These are phyloP conservation scores for Ampelocalamus luodianensis DNA, from an alignment of 176 grass and related monocot genomes.

Conservation along the genomic window DNA sequence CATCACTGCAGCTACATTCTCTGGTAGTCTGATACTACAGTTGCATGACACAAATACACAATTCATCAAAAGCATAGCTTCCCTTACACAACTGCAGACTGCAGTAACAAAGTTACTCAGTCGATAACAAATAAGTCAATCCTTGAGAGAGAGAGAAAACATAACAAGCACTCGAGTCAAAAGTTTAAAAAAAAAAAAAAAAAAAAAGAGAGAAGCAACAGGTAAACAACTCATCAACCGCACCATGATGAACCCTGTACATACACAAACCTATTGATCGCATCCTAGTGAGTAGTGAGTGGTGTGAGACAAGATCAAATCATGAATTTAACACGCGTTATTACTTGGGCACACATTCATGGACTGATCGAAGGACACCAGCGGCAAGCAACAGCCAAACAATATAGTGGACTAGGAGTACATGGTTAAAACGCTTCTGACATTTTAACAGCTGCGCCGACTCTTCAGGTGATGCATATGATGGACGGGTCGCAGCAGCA, in stretches of 20 bases:
- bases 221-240: neutral
- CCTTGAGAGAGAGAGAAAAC: neutral
- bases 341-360: neutral
- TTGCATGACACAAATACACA: too few relatives aligned
- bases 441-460: too few relatives aligned
- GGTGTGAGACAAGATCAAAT: neutral
- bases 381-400: neutral
- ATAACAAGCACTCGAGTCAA: neutral
- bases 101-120: neutral
- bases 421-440: too few relatives aligned
- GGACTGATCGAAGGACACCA: neutral
- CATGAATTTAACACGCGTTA: neutral
- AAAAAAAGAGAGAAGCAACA: neutral
- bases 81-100: neutral
- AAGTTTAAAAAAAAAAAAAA: neutral
- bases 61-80: too few relatives aligned
- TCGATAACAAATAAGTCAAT: neutral
- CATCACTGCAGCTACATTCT: too few relatives aligned
- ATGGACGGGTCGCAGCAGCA: conserved; percentile 76
- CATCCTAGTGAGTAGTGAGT: neutral
- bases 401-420: neutral
- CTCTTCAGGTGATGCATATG: conserved; percentile 42
- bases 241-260: neutral
- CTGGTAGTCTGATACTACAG: too few relatives aligned
- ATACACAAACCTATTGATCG: neutral